Evolutionary conservation across 345 rosid species (phyloP), one percentile per base, ranked within the genome.

Genomic region (Salix purpurea): DNA sequence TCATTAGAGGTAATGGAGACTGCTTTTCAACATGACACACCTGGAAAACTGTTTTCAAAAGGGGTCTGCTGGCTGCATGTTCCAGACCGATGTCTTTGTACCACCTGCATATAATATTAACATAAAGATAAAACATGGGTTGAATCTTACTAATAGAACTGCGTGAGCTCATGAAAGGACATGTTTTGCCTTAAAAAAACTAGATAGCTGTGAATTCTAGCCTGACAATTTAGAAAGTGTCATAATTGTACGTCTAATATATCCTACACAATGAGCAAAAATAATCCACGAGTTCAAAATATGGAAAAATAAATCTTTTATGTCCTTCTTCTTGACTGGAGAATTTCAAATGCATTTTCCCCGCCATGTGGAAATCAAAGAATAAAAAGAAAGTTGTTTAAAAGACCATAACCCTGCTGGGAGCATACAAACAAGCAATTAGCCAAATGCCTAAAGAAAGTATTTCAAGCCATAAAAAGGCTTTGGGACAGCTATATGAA

Each of bases 111-210:
- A 52, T 46, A 60, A 52, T 52, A 56, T 9, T 56, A 9, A 56
- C 62, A 56, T 23, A n/a, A 11, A 10, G 50, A 70, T 80, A 81
- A 34, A 75, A 40, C 44, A 44, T 44, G 14, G 14, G 50, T 44
- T 44, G 50, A 44, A 44, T 44, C 50, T 13, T 44, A 44, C 50
- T 13, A 44, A 10, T 13, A 11, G 50, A 56, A 7, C 62, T 2
- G 62, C 3, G 60, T 2, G 62, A 3, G 26, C 13, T 21, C 13
- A 21, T 75, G 39, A 7, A 0, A 73, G 52, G 65, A 36, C 10
- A 44, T 16, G 30, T 26, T 21, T 36, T 56, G 4, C 23, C 62
- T 56, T n/a, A 1, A 23, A 56, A n/a, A 56, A 56, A 9, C 9
- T 56, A 8, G 28, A n/a, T 21, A 56, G 10, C 28, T n/a, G 13